Evolutionary conservation across 768 basidiomycete species (phyloP), one percentile per base, ranked within the genome.

Genomic region (Lentinula guzmanii): DNA sequence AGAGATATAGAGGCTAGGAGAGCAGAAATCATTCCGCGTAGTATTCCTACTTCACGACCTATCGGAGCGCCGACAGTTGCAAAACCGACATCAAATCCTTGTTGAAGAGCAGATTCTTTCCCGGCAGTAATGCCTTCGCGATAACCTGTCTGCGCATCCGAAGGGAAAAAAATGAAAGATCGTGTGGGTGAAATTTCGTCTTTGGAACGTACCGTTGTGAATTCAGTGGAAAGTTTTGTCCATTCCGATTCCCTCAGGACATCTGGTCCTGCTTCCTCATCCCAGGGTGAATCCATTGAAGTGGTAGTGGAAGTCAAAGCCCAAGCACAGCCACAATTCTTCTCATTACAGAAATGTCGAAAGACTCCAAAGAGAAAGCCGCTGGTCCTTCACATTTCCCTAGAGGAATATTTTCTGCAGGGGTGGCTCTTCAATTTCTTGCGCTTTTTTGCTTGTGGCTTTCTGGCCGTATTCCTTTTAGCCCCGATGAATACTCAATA

Each of bases 51-150:
- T 63, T 90, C 81, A 28, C 87, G 83, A 0, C 95, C 93, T 15
- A 90, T 72, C 0, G 91, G 89, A 2, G 80, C 86, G 1, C 94
- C 92, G 9, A 85, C 76, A 13, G 74, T 71, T 0, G 86, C 86
- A 68, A 93, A 98, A 1, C 92, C 94, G 3, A 79, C 76, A 72
- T 99, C 93, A 68, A 99, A 98, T 0, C 96, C 96, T 64, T 86
- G 78, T 68, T 99, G 96, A 1, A 98, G 79, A 2, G 86, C 87
- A 0, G 82, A 78, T 70, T 95, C 90, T 71, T 98, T 98, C 3
- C 96, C 96, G 4, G 89, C 86, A 0, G 87, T 90, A 67, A 98
- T 96, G 5, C 96, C 96, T 74, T 98, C 95, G n/a, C 96, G 86
- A 69, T 98, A 98, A 2, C 96, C 96, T 16, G 86, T 86, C 96